Percentiles rank a stretch among this genome's conserved stretches.
phyloP scores from a whole-genome alignment of 2,329 filamentous ascomycete species.

The Alternaria dauci region DNA sequence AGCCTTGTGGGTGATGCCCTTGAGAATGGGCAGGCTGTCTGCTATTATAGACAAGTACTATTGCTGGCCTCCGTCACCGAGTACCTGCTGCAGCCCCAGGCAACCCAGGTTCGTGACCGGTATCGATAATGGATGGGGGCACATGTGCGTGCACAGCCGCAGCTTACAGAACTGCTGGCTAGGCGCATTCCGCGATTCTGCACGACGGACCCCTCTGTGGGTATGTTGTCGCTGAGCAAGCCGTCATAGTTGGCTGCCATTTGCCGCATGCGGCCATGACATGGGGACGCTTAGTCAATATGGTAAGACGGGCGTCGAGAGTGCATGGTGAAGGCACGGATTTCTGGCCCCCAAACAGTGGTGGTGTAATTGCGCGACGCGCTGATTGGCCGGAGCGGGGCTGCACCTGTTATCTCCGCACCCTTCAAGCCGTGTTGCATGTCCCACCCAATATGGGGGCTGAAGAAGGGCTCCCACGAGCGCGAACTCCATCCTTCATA shows the following conservation, averaged over 20 bases:
- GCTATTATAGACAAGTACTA: slow-evolving; percentile 32
- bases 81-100: slow-evolving; percentile 23
- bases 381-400: slow-evolving; percentile 5
- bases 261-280: not conserved
- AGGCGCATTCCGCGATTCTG: not conserved
- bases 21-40: slow-evolving; percentile 24
- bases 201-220: not conserved
- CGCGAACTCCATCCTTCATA: slow-evolving; percentile 20
- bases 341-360: slow-evolving; percentile 29
- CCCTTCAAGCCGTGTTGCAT: slow-evolving; percentile 15
- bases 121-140: slow-evolving; percentile 12
- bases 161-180: slow-evolving; percentile 4
- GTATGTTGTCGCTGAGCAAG: not conserved
- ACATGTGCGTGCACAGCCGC: slow-evolving; percentile 35
- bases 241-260: not conserved
- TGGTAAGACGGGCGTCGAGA: not conserved
- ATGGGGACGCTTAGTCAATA: not conserved
- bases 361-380: not conserved
- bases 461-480: slow-evolving; percentile 20
- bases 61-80: slow-evolving; percentile 40
- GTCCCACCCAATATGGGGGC: slow-evolving; percentile 38
- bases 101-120: slow-evolving; percentile 24
- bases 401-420: slow-evolving; percentile 7
- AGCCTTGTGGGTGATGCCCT: slow-evolving; percentile 35
- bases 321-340: slow-evolving; percentile 9